Percentiles rank a stretch among this genome's conserved stretches.
Evolutionary conservation across 805 yeast genomes (phyloP).

Genomic region (Candida silvatica): DNA sequence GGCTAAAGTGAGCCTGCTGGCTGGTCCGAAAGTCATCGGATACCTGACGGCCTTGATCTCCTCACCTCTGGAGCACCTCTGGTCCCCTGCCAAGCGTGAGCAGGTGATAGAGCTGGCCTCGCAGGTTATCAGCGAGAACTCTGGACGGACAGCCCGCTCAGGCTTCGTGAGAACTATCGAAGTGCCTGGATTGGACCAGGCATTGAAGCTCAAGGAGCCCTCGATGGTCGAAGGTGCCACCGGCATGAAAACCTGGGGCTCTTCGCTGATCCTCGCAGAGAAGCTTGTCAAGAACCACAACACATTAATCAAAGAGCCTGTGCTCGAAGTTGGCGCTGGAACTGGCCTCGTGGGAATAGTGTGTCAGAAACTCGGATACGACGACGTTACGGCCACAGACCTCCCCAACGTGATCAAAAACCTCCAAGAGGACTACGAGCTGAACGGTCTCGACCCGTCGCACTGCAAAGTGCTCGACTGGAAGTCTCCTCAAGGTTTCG

Average conservation of each 20-base stretch:
- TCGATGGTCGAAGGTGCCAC: conserved; percentile 78
- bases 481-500: conserved; percentile 44
- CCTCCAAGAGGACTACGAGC: conserved; percentile 43
- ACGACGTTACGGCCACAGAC: conserved; percentile 55
- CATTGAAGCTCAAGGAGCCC: conserved; percentile 60
- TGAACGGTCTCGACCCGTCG: conserved; percentile 32
- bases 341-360: conserved; percentile 87
- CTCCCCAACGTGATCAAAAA: conserved; percentile 71
- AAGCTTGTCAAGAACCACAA: conserved; percentile 30
- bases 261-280: conserved; percentile 62
- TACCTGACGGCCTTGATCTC: conserved; percentile 44
- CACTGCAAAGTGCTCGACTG: conserved; percentile 59
- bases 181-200: conserved; percentile 28
- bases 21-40: conserved; percentile 27
- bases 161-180: conserved; percentile 52
- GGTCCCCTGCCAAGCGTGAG: conserved; percentile 24
- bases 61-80: conserved; percentile 38
- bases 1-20: neutral
- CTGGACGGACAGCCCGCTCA: conserved; percentile 82
- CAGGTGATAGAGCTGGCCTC: conserved; percentile 49
- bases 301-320: conserved; percentile 19
- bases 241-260: conserved; percentile 96
- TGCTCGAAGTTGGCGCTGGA: conserved; percentile 88
- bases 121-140: conserved; percentile 62
- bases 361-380: conserved; percentile 42